Evolutionary conservation across 2,329 filamentous ascomycete genomes (phyloP).

Genomic region (Penicillium sp.): DNA sequence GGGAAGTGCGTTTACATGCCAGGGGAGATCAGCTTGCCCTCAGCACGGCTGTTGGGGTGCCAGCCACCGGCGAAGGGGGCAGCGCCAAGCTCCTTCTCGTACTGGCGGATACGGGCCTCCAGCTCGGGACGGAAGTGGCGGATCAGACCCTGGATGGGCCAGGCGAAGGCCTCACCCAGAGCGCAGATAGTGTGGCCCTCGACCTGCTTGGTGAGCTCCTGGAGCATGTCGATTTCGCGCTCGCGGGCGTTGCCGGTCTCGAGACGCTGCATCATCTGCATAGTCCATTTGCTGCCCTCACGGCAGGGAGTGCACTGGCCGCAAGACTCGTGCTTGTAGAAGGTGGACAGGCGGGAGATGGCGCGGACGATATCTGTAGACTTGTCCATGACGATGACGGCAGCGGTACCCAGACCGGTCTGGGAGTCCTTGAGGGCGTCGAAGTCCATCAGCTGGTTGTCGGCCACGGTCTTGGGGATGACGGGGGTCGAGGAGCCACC

Average conservation of each 20-base stretch:
- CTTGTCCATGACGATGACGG: conserved; percentile 99
- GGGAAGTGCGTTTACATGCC: conserved; percentile 62
- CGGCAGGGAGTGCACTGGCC: conserved; percentile 99
- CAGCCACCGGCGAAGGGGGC: conserved; percentile 77
- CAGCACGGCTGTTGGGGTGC: conserved; percentile 62
- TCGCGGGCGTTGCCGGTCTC: conserved; percentile 80
- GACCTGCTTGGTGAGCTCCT: conserved; percentile 98
- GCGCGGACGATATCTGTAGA: conserved; percentile 89
- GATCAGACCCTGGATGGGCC: conserved; percentile 96
- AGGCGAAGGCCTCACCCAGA: conserved; percentile 93
- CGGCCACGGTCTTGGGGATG: conserved; percentile 78
- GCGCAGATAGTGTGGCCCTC: conserved; percentile 99
- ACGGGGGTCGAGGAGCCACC: conserved; percentile 95
- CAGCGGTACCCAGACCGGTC: conserved; percentile 91
- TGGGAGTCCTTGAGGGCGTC: conserved; percentile 96
- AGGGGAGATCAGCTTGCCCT: conserved; percentile 78
- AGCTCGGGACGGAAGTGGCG: conserved; percentile 95
- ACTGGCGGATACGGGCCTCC: conserved; percentile 79
- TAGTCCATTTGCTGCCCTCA: conserved; percentile 97
- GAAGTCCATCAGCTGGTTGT: conserved; percentile 97
- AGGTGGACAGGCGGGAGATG: conserved; percentile 84
- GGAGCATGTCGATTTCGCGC: conserved; percentile 97
- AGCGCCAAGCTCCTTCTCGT: conserved; percentile 63
- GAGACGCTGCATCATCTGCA: conserved; percentile 97
- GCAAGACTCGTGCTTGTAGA: conserved; percentile 97